Evolutionary conservation across 495 filamentous ascomycete species (phyloP), one percentile per base, ranked within the genome.

Genomic region (Lasiosphaeria miniovina): DNA sequence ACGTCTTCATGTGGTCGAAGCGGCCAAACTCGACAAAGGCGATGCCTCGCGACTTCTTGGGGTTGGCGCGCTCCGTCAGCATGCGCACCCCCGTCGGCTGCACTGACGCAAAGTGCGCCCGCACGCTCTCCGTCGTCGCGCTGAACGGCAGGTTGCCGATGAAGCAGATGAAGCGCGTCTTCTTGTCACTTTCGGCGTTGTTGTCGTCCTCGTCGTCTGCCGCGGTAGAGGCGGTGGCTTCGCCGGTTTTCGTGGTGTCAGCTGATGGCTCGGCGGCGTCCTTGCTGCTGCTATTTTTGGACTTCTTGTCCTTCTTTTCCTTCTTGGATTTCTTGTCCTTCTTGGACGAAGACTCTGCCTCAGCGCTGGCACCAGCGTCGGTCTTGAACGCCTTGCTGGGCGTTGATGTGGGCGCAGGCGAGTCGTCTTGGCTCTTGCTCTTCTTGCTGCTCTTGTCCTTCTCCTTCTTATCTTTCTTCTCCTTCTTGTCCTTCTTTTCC

Each of bases 1-100:
- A 95, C 51, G 90, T 93, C 81, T 96, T 89, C 92, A 98, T 96
- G 69, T 87, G 85, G 74, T 96, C 91, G 76, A 85, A 96, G 51
- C 84, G 77, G 59, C 86, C 88, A 65, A 98, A 98, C 74, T 98
- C 94, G 60, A 98, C 78, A 73, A 98, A 98, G 4, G 91, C 94
- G 62, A 88, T 89, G 36, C 94, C 94, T 64, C 90, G 91, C 60
- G 86, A 90, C 61, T 88, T 89, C 34, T 71, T 74, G 14, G 86
- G 81, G 54, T 87, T 80, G 46, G 83, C 80, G 64, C 87, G 88
- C 67, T 90, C 76, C 14, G 88, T 91, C 33, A 88, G 83, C 35
- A 91, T 84, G 1, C 94, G 90, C 54, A 97, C 80, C 10, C 82
- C 82, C 15, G 77, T 81, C 3, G 94, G 92, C 12, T 83, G 71